A percentile compares a stretch with the other conserved stretches of the same genome.
Conservation (phyloP, 1,284 basidiomycete species). For the Microbotryum violaceum region DNA sequence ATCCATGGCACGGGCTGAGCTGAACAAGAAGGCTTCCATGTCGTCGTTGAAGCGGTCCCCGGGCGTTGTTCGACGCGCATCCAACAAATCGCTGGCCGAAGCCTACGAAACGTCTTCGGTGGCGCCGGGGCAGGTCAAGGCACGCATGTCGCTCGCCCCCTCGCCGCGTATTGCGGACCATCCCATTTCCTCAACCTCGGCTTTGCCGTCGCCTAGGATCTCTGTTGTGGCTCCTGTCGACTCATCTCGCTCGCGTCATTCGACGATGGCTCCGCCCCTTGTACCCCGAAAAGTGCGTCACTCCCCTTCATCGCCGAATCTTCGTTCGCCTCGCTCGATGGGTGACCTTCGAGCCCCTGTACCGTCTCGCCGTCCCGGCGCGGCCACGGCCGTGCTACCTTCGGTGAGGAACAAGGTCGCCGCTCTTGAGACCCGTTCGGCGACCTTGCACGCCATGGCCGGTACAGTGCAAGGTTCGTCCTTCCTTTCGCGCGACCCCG, state of each 20-base stretch:
- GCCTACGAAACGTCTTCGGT: too few species aligned
- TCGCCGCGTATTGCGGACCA: too few species aligned
- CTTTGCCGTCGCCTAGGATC: slow-evolving; percentile 8
- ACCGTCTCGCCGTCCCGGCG: slow-evolving; percentile 1
- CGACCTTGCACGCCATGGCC: slow-evolving; percentile 11
- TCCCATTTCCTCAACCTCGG: slow-evolving; percentile 2
- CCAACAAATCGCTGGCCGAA: slow-evolving; percentile 2
- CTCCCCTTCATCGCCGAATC: slow-evolving; percentile 5
- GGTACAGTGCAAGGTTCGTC: slow-evolving; percentile 1
- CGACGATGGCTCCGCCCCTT: neutral
- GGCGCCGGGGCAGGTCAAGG: too few species aligned
- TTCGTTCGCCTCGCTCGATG: slow-evolving; percentile 22
- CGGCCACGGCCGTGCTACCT: slow-evolving; percentile 10
- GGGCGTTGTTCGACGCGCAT: slow-evolving; percentile 11
- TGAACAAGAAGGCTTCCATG: slow-evolving; percentile 17
- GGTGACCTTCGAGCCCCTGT: slow-evolving; percentile 9
- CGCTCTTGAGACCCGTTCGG: slow-evolving; percentile 26
- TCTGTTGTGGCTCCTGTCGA: slow-evolving; percentile 8
- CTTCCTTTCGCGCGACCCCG: neutral
- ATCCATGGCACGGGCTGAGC: neutral
- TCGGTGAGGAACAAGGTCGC: slow-evolving; percentile 26
- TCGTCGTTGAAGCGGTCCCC: slow-evolving; percentile 22
- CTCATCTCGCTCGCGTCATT: neutral
- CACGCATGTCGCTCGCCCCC: too few species aligned
- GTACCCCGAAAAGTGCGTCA: slow-evolving; percentile 10